Conservation (phyloP, 108 stramenopile species). For the Mayamaea pseudoterrestris region DNA sequence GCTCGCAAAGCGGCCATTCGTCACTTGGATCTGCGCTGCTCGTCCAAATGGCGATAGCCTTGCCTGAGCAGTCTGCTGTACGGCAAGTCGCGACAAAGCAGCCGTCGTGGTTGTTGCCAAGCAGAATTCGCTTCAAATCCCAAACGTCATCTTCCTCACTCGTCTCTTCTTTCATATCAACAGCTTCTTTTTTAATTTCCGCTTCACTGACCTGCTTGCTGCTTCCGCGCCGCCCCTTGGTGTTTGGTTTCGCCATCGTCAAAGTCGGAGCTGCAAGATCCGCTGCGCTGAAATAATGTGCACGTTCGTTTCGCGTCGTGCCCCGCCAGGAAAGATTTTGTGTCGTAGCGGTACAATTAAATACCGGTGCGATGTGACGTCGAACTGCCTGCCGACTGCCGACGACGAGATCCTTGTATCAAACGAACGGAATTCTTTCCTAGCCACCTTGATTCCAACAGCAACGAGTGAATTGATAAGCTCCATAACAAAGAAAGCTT, state of each 20-base stretch:
- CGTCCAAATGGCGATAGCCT: constrained; percentile 39
- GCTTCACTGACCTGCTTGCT: background rate
- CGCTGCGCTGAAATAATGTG: background rate
- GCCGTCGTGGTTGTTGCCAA: background rate
- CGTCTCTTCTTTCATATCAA: background rate
- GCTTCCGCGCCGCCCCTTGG: background rate
- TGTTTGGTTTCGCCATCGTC: background rate
- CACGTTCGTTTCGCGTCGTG: background rate
- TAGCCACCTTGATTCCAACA: too few relatives aligned
- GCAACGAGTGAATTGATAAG: too few relatives aligned
- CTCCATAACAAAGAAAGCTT: too few relatives aligned
- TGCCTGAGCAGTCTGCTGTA: constrained; percentile 19
- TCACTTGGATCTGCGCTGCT: constrained; percentile 30
- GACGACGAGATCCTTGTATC: too few relatives aligned
- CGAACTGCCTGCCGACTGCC: too few relatives aligned
- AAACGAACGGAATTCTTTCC: too few relatives aligned
- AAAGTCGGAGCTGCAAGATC: too few relatives aligned
- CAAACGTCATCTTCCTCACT: background rate
- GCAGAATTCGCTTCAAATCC: background rate
- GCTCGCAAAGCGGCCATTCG: constrained; percentile 44
- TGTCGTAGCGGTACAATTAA: too few relatives aligned
- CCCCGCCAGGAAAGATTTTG: too few relatives aligned
- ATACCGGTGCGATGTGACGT: too few relatives aligned
- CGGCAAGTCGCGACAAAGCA: constrained; percentile 8
- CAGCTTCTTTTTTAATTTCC: too few relatives aligned